Base-by-base conservation (phyloP, 1,139 yeast genomes). In the Protomyces inundatus region DNA sequence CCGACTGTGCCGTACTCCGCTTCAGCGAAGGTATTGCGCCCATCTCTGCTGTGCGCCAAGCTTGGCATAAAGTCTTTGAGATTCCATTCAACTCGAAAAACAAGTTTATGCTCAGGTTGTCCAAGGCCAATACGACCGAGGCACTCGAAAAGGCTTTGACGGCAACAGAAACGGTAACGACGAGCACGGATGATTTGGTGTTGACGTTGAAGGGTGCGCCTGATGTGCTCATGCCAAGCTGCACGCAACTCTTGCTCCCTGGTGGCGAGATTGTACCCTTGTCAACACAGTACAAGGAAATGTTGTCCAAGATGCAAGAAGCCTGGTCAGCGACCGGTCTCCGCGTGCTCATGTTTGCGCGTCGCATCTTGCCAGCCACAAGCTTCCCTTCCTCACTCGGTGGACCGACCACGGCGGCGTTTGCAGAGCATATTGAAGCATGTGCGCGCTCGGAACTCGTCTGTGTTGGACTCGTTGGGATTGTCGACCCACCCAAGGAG, bases 171-270 rank as follows among this genome's bases (percentile, higher is more conserved):
- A 23, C 50, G 39, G 66, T 36, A 37, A 77, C 79, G 67, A 71
- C 78, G 51, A 80, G 80, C 67, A 69, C n/a, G 53, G 46, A 51
- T 52, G 70, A 71, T 35, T 72, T 68, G 64, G 69, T 73, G 2
- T 68, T 80, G 62, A 72, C 79, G 42, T 73, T 80, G 57, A 81
- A 81, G 70, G 83, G 84, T 56, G 84, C 84, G 0, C 84, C 84
- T 1, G 84, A 81, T 70, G 76, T 80, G 53, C 72, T 81, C 48
- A 65, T 80, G 55, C 70, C 73, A 7, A 74, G 73, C 54, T 78
- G 82, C 67, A 65, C 73, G 10, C 68, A 66, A 30, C 69, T 70
- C 36, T 66, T 73, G 65, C 67, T 71, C 39, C 65, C 68, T 7
- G 65, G 65, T 32, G 71, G 71, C 32, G 67, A 68, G 5, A 34